Conservation (phyloP, 441 rosid genomes). For the Populus hybrid region DNA sequence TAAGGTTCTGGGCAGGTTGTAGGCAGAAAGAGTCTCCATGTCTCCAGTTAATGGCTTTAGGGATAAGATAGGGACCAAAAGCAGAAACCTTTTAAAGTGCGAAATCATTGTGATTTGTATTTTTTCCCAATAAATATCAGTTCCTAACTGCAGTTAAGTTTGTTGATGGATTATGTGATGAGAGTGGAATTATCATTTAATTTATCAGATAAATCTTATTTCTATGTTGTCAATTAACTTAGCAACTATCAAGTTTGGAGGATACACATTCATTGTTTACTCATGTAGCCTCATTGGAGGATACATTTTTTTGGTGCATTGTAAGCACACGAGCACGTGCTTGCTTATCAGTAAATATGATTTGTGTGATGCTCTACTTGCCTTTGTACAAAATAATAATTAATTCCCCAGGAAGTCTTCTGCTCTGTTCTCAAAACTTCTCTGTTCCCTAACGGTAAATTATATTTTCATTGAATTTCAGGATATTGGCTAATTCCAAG, state of each 20-base stretch:
- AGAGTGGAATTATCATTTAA: neutral
- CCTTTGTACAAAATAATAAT: neutral
- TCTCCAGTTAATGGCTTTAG: neutral
- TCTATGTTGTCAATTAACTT: neutral
- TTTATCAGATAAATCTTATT: neutral
- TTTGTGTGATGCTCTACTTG: neutral
- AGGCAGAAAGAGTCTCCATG: neutral
- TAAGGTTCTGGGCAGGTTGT: neutral
- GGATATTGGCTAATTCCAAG: slow-evolving; percentile 98
- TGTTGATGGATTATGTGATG: neutral
- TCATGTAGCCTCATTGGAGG: neutral
- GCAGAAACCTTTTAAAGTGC: neutral
- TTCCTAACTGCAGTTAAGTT: neutral
- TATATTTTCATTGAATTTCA: slow-evolving; percentile 25
- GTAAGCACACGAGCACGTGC: neutral
- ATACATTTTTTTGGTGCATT: neutral
- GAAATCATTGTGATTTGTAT: neutral
- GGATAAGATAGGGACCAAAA: neutral
- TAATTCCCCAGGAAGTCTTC: slow-evolving; percentile 1
- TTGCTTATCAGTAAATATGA: neutral
- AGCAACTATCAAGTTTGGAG: neutral
- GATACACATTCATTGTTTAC: neutral
- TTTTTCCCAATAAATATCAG: neutral
- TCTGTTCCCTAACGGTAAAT: neutral
- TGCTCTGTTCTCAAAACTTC: neutral